Base-by-base conservation (phyloP, 768 basidiomycete species). In the Amanita pallidorosea region DNA sequence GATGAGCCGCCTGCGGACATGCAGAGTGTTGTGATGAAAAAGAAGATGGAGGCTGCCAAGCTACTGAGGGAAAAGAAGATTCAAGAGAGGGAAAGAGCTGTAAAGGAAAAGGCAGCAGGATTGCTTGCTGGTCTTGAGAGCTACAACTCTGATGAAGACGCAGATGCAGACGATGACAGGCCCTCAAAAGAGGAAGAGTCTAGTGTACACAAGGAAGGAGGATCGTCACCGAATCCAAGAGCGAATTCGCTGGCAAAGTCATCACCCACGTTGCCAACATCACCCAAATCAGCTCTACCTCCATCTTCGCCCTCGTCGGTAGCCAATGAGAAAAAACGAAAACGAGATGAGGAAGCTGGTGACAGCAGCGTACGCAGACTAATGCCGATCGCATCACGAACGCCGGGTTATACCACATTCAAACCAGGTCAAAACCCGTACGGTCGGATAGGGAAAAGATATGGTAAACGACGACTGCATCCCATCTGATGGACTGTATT, bases 1-100 rank as follows among this genome's bases (percentile, higher is more conserved):
- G 42, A 20, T 15, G 33, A 44, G 11, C 7, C 20, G 7, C 4
- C 53, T 40, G 43, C 47, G 12, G 80, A 83, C 51, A 81, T 80
- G 7, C 80, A 81, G 61, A 76, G 80, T 7, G 63, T 65, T 34
- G 55, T 62, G 18, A 57, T 82, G 47, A 75, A 76, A 63, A 74
- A 66, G 60, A 83, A 76, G 62, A 82, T 81, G 34, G 67, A 69
- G 13, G 71, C 72, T 20, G 59, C 65, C 18, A 62, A 17, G 70
- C 71, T 34, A 61, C 72, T 12, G 53, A 58, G 41, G 23, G 45
- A 53, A 7, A 33, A 33, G 33, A 13, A 12, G 12, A 33, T 5
- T 11, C 31, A 12, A 22, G 31, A 43, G 31, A 20, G 15, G 12
- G 36, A 15, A 7, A 37, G n/a, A 18, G 18, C 2, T 18, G 73